Evolutionary conservation across 2,329 filamentous ascomycete genomes (phyloP).

Genomic region (Stemphylium beticola): DNA sequence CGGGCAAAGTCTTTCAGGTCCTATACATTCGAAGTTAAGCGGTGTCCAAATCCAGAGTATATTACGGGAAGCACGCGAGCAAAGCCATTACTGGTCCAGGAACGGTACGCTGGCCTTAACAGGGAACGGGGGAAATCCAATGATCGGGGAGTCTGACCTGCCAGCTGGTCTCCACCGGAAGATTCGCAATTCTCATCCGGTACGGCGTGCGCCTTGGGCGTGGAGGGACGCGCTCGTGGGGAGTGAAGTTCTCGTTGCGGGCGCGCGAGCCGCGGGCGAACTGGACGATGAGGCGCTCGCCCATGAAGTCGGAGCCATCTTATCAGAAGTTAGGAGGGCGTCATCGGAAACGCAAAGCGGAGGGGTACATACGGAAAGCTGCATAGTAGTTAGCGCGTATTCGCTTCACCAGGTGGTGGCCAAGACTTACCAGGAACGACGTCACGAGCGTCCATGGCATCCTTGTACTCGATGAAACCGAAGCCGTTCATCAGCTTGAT

Average conservation of each 20-base stretch:
- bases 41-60: slow-evolving; percentile 52
- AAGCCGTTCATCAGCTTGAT: slow-evolving; percentile 99
- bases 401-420: slow-evolving; percentile 1
- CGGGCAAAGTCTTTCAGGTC: slow-evolving; percentile 99
- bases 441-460: slow-evolving; percentile 96
- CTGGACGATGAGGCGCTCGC: slow-evolving; percentile 95
- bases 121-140: slow-evolving; percentile 52
- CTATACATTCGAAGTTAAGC: slow-evolving; percentile 88
- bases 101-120: slow-evolving; percentile 47
- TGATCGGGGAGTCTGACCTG: slow-evolving; percentile 83
- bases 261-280: slow-evolving; percentile 86
- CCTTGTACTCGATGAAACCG: slow-evolving; percentile 99
- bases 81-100: slow-evolving; percentile 47
- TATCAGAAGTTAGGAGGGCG: slow-evolving; percentile 27
- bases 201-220: slow-evolving; percentile 93
- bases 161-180: slow-evolving; percentile 99
- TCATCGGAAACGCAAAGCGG: background rate
- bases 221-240: slow-evolving; percentile 69
- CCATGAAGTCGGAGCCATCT: slow-evolving; percentile 99
- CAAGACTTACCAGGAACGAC: slow-evolving; percentile 86
- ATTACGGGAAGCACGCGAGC: slow-evolving; percentile 40
- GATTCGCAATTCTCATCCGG: slow-evolving; percentile 96
- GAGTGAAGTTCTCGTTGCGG: slow-evolving; percentile 68
- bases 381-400: slow-evolving; percentile 32
- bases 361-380: slow-evolving; percentile 64